Conservation (phyloP, 1,284 basidiomycete genomes). For the Cerrena zonata region DNA sequence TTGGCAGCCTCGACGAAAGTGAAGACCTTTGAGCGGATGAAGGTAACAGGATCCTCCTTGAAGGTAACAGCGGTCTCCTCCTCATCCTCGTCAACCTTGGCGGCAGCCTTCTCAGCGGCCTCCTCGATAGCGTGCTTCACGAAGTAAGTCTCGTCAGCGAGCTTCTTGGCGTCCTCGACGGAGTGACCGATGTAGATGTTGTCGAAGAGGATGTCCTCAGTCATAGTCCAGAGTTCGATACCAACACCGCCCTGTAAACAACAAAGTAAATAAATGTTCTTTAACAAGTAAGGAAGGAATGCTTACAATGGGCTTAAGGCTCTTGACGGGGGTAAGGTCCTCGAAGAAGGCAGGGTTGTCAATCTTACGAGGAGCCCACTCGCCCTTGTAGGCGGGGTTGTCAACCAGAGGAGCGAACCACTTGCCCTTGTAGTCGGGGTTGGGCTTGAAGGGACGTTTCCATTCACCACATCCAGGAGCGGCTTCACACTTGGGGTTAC, state of each 20-base stretch:
- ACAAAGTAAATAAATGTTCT: constrained; percentile 7
- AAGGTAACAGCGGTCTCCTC: constrained; percentile 55
- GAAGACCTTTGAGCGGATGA: constrained; percentile 71
- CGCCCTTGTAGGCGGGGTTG: constrained; percentile 96
- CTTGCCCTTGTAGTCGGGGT: constrained; percentile 92
- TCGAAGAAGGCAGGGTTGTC: constrained; percentile 90
- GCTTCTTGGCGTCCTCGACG: constrained; percentile 69
- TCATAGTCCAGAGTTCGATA: constrained; percentile 98
- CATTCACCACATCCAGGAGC: constrained; percentile 93
- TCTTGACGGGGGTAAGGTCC: constrained; percentile 80
- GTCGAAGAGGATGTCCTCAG: constrained; percentile 92
- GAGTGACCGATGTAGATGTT: constrained; percentile 94
- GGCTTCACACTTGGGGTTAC: constrained; percentile 85
- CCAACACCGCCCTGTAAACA: constrained; percentile 77
- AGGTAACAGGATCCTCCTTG: constrained; percentile 70
- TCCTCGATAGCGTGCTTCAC: constrained; percentile 75
- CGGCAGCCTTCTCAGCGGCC: constrained; percentile 42
- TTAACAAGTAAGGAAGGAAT: not conserved
- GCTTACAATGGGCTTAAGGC: constrained; percentile 75
- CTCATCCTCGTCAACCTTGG: constrained; percentile 40
- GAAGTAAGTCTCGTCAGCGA: constrained; percentile 81
- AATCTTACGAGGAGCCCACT: constrained; percentile 90
- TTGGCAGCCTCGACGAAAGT: constrained; percentile 71
- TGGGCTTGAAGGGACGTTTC: constrained; percentile 82
- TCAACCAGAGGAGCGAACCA: constrained; percentile 91